Percentiles rank a stretch among this genome's conserved stretches.
phyloP scores from a whole-genome alignment of 441 rosid species.

The Gossypium aridum region DNA sequence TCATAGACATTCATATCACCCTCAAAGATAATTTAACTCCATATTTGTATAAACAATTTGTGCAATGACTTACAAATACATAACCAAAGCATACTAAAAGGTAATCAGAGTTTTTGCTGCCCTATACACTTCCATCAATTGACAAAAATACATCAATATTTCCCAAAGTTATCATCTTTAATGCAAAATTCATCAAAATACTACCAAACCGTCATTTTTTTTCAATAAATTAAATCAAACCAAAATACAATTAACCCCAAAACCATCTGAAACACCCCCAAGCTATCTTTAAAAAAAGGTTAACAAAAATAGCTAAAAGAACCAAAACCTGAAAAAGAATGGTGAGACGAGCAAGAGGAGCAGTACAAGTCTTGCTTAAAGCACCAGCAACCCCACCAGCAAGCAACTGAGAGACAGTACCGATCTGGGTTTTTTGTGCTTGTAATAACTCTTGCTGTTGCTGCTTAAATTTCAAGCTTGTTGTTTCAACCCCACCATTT shows the following conservation, averaged over 20 bases:
- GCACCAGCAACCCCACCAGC: slow-evolving; percentile 96
- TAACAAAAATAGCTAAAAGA: neutral
- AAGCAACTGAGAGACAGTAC: slow-evolving; percentile 67
- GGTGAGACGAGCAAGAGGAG: slow-evolving; percentile 90
- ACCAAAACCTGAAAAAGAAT: slow-evolving; percentile 77
- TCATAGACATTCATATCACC: neutral
- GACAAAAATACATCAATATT: neutral
- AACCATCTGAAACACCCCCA: neutral
- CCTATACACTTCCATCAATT: neutral
- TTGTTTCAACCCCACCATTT: slow-evolving; percentile 19
- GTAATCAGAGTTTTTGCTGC: neutral
- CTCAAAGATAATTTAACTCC: neutral
- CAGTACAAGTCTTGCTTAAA: slow-evolving; percentile 93
- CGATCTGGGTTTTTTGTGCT: slow-evolving; percentile 48
- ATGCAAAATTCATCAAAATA: neutral
- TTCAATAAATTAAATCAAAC: neutral
- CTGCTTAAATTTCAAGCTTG: slow-evolving; percentile 25
- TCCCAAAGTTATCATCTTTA: neutral
- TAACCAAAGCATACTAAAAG: neutral
- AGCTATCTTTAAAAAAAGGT: neutral
- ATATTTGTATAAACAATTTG: neutral
- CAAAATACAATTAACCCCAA: neutral
- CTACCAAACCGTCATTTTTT: neutral
- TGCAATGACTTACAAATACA: neutral
- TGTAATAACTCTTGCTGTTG: slow-evolving; percentile 36